A percentile compares a stretch with the other conserved stretches of the same genome.
phyloP scores from a whole-genome alignment of 371 early-diverging fungal species.

The Mucor lusitanicus region DNA sequence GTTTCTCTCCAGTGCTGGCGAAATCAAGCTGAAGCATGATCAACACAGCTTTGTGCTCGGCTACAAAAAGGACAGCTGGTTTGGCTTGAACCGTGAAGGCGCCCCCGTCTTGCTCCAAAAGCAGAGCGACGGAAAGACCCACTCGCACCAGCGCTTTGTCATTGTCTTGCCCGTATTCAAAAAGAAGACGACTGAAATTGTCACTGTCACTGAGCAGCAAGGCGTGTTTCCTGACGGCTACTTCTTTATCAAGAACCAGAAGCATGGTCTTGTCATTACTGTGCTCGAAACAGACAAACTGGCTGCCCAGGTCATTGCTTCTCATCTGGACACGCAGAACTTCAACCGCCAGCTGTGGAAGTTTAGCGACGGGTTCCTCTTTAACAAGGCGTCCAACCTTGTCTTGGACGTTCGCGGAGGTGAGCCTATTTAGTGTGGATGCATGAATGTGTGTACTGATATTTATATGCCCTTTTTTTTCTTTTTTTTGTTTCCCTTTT shows the following conservation, averaged over 20 bases:
- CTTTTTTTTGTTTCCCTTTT: too few species aligned
- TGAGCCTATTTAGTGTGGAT: background rate
- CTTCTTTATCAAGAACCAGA: conserved; percentile 65
- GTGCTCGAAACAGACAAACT: conserved; percentile 31
- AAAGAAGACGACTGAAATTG: conserved; percentile 23
- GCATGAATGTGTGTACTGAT: background rate
- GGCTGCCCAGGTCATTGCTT: conserved; percentile 40
- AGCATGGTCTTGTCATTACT: conserved; percentile 48
- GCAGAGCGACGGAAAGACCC: conserved; percentile 18
- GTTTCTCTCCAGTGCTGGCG: conserved; percentile 25
- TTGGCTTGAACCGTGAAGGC: conserved; percentile 36
- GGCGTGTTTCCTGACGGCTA: conserved; percentile 58
- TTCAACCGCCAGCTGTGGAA: conserved; percentile 60
- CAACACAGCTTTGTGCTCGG: conserved; percentile 43
- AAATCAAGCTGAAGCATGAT: conserved; percentile 39
- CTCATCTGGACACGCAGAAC: conserved; percentile 41
- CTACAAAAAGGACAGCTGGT: conserved; percentile 48
- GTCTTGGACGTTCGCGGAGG: conserved; percentile 64
- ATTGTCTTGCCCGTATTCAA: conserved; percentile 42
- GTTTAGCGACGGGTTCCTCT: conserved; percentile 54
- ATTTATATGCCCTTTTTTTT: conserved; percentile 5
- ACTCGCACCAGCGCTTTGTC: conserved; percentile 35
- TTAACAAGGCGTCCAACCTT: conserved; percentile 56
- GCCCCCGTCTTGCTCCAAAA: conserved; percentile 41
- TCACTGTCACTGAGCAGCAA: conserved; percentile 21